Evolutionary conservation across 495 filamentous ascomycete genomes (phyloP).

Genomic region (Copromyces sp.): DNA sequence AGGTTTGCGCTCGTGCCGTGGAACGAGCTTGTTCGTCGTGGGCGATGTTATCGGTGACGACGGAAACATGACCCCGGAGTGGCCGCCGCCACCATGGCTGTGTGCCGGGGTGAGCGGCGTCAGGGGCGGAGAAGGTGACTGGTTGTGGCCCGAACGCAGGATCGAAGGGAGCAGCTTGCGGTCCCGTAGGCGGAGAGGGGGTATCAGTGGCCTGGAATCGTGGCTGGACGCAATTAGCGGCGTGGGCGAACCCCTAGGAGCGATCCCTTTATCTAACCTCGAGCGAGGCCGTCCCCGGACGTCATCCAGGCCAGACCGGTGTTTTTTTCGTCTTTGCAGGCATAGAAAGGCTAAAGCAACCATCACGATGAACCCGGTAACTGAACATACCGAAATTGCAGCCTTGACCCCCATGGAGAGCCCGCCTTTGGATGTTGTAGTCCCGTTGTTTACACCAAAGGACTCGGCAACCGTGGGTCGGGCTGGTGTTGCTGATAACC

Average conservation of each 20-base stretch:
- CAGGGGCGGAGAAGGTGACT: constrained; percentile 21
- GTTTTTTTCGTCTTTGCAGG: constrained; percentile 20
- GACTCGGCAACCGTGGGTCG: not conserved
- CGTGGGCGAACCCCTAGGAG: constrained; percentile 23
- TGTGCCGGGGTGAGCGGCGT: constrained; percentile 21
- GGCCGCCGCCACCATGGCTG: constrained; percentile 3
- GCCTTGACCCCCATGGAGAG: constrained; percentile 29
- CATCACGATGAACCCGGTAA: constrained; percentile 26
- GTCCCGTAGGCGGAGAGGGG: constrained; percentile 36
- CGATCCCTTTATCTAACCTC: not conserved
- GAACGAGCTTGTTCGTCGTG: constrained; percentile 22
- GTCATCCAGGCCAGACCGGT: not conserved
- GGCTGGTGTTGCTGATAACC: not conserved
- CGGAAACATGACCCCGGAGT: constrained; percentile 10
- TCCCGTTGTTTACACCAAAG: not conserved
- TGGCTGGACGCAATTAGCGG: constrained; percentile 29
- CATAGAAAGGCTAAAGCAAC: constrained; percentile 19
- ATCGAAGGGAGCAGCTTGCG: constrained; percentile 30
- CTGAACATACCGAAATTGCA: constrained; percentile 32
- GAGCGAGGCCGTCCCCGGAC: constrained; percentile 3
- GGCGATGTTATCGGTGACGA: constrained; percentile 19
- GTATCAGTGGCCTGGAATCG: constrained; percentile 23
- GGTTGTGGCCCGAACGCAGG: constrained; percentile 16
- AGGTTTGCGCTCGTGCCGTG: constrained; percentile 18
- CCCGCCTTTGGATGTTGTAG: constrained; percentile 9